These are phyloP conservation scores for Aspergillus sclerotiicarbonarius DNA, from an alignment of 495 filamentous ascomycete species.

Conservation along the genomic window DNA sequence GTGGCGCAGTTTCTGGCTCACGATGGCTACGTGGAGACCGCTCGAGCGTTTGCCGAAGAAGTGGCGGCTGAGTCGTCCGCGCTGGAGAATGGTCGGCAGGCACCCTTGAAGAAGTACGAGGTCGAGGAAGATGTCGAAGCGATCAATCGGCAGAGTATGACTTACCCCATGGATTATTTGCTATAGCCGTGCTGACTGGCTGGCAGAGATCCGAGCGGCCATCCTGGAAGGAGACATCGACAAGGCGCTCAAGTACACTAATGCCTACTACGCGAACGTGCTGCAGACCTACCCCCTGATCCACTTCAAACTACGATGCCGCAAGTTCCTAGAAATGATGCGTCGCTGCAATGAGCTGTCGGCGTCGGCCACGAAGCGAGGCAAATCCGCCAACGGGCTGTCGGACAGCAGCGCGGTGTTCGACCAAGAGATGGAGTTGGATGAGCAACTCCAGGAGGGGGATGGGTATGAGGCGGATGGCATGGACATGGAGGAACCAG, in stretches of 20 bases:
- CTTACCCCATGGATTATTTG: background rate
- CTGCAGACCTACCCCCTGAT: slow-evolving; percentile 83
- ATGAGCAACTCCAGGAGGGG: slow-evolving; percentile 55
- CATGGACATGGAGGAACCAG: slow-evolving; percentile 55
- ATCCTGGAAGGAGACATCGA: slow-evolving; percentile 95
- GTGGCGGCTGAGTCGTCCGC: slow-evolving; percentile 68
- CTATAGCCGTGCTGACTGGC: slow-evolving; percentile 19
- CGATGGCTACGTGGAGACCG: slow-evolving; percentile 96
- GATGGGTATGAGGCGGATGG: slow-evolving; percentile 51
- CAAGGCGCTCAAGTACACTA: slow-evolving; percentile 77
- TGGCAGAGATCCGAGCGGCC: slow-evolving; percentile 74
- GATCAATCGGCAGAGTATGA: slow-evolving; percentile 78
- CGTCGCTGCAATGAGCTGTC: slow-evolving; percentile 69
- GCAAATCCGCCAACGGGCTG: slow-evolving; percentile 32
- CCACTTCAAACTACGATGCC: slow-evolving; percentile 84
- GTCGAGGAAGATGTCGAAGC: slow-evolving; percentile 87
- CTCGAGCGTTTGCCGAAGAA: slow-evolving; percentile 82
- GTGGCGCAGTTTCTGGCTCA: slow-evolving; percentile 89
- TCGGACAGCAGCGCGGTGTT: slow-evolving; percentile 51
- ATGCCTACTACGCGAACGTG: slow-evolving; percentile 75
- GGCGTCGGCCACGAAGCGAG: slow-evolving; percentile 34
- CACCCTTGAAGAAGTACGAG: slow-evolving; percentile 60
- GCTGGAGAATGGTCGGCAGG: slow-evolving; percentile 53
- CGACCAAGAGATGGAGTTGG: slow-evolving; percentile 79
- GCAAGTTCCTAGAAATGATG: slow-evolving; percentile 97